A percentile compares a stretch with the other conserved stretches of the same genome.
phyloP scores from a whole-genome alignment of 305 asterid genomes.

The Salvia sclarea region DNA sequence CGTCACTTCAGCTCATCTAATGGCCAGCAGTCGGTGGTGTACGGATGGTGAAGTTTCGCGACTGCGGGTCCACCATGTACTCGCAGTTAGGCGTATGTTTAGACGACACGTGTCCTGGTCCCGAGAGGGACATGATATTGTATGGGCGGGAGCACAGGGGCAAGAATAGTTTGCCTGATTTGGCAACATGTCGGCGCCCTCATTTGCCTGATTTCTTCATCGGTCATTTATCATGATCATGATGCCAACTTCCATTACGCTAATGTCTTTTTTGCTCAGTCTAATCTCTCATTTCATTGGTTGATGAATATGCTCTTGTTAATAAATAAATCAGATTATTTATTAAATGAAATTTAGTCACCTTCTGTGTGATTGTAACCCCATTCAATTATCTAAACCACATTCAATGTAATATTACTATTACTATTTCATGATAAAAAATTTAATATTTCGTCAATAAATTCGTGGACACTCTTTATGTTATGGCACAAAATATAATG shows the following conservation, averaged over 20 bases:
- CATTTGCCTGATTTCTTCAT: not conserved
- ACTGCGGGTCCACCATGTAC: slow-evolving; percentile 37
- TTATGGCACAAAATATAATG: too few relatives aligned
- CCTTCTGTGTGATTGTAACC: not conserved
- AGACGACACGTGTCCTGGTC: slow-evolving; percentile 39
- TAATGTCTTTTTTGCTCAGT: not conserved
- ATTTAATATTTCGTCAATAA: too few relatives aligned
- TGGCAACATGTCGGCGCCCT: slow-evolving; percentile 41
- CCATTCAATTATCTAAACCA: not conserved
- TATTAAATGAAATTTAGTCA: not conserved
- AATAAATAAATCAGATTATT: not conserved
- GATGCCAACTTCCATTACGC: not conserved
- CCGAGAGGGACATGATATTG: slow-evolving; percentile 24
- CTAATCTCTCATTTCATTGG: not conserved
- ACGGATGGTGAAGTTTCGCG: slow-evolving; percentile 39
- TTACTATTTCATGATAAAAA: too few relatives aligned
- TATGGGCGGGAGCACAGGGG: slow-evolving; percentile 35
- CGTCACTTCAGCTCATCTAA: slow-evolving; percentile 31
- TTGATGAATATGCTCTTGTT: not conserved
- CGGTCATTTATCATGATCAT: not conserved
- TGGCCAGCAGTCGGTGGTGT: slow-evolving; percentile 35
- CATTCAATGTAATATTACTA: not conserved
- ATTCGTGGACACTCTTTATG: too few relatives aligned
- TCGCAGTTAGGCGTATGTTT: not conserved
- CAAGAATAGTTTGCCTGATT: slow-evolving; percentile 25